Evolutionary conservation across 148 eudicot genomes (phyloP), one percentile per base, ranked within the genome.

Genomic region (Cornus controversa): DNA sequence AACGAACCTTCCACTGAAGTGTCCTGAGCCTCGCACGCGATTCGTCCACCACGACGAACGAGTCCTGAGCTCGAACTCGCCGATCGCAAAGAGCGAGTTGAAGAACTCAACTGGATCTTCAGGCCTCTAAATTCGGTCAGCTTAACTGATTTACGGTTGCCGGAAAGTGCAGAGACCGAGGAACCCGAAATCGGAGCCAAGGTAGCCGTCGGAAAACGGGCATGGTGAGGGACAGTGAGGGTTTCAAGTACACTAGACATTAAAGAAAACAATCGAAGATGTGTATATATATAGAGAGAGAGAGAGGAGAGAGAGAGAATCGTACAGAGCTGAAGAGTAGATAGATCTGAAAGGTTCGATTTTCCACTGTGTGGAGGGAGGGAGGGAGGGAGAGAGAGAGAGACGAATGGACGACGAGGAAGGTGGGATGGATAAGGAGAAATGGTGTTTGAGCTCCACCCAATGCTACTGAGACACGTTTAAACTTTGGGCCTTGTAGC

Each of bases 21-120:
- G 10, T 91, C 89, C 71, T 88, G 93, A 67, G 90, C 88, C 75
- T 93, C 98, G 78, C 91, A 88, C 1, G 90, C 91, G 75, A 93
- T 81, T 27, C 91, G 78, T 13, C 84, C 72, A 60, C 78, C 74
- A 45, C 85, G 83, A 68, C 87, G 87, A 80, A 66, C 78, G 68
- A 82, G 54, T 42, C 75, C 80, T 15, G 83, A 50, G 1, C 31
- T 66, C 20, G 67, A 81, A 23, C 50, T 81, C 34, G 71, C 45
- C 37, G 90, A 83, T 83, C 76, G 71, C 7, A 77, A 22, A 8
- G 88, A 31, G 8, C 74, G 71, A 6, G 64, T 14, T 8, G 45
- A 40, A 9, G 45, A 40, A 40, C 45, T 40, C 18, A 82, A 75
- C 13, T 58, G 72, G 75, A 84, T 70, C 80, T 83, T 85, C 63